A percentile compares a stretch with the other conserved stretches of the same genome.
Evolutionary conservation across 257 asterid genomes (phyloP).

Genomic region (Osmanthus fragrans): DNA sequence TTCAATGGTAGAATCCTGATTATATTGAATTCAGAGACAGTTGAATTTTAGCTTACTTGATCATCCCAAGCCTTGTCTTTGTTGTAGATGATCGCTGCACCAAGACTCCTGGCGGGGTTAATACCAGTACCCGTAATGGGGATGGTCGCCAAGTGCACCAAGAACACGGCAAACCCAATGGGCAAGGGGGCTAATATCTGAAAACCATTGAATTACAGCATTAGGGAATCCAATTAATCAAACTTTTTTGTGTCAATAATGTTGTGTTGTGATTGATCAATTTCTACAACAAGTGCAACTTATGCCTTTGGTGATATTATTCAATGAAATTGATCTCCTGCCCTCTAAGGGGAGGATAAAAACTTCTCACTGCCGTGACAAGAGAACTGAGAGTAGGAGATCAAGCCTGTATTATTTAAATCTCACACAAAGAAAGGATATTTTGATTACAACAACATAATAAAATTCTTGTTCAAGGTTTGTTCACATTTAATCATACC

Average conservation of each 20-base stretch:
- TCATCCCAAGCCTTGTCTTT: conserved; percentile 50
- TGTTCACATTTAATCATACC: neutral
- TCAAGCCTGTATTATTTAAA: too few species aligned
- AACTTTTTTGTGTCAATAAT: neutral
- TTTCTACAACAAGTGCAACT: neutral
- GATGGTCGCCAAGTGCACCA: conserved; percentile 57
- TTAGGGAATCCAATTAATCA: neutral
- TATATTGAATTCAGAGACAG: neutral
- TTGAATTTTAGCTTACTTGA: conserved; percentile 35
- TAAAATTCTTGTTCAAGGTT: neutral
- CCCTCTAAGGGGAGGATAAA: too few species aligned
- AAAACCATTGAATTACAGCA: conserved; percentile 9
- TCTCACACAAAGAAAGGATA: neutral
- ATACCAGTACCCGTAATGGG: conserved; percentile 57
- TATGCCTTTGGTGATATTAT: too few species aligned
- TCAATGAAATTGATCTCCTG: too few species aligned
- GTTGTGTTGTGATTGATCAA: neutral
- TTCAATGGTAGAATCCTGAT: neutral
- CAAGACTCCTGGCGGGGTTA: conserved; percentile 61
- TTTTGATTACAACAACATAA: neutral
- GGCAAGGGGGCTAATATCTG: conserved; percentile 66
- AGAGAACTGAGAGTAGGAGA: too few species aligned
- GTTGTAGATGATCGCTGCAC: conserved; percentile 63
- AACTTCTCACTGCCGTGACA: too few species aligned
- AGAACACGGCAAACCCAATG: conserved; percentile 59